Evolutionary conservation across 495 filamentous ascomycete species (phyloP).

Genomic region (Neurospora cerealis): DNA sequence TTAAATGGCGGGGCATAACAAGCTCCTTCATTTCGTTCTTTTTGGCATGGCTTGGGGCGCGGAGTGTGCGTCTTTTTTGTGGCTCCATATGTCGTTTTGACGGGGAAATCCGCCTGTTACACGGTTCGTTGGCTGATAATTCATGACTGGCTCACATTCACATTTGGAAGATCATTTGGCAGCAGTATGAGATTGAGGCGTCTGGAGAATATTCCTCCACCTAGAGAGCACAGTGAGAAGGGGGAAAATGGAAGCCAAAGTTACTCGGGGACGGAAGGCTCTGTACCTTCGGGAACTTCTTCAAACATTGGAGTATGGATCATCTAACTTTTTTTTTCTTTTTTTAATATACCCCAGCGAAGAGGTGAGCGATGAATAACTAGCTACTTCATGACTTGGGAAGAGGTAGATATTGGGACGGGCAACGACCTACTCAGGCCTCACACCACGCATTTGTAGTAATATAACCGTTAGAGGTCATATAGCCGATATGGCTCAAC

Average conservation of each 20-base stretch:
- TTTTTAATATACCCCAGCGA: neutral
- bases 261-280: neutral
- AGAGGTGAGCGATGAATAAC: neutral
- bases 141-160: neutral
- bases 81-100: neutral
- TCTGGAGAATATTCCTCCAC: neutral
- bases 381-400: constrained; percentile 1
- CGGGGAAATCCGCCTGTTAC: neutral
- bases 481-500: neutral
- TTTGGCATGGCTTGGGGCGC: neutral
- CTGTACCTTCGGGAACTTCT: neutral
- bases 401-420: neutral
- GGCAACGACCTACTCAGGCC: neutral
- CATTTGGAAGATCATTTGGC: neutral
- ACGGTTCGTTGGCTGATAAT: neutral
- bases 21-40: neutral
- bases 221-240: neutral
- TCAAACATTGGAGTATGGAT: neutral
- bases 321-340: constrained; percentile 4
- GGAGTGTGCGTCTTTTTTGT: neutral
- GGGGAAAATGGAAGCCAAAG: neutral
- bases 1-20: constrained; percentile 3
- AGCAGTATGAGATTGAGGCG: constrained; percentile 1
- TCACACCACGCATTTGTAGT: neutral
- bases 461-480: neutral